Evolutionary conservation across 306 rosid species (phyloP).

Genomic region (Hippophae rhamnoides): DNA sequence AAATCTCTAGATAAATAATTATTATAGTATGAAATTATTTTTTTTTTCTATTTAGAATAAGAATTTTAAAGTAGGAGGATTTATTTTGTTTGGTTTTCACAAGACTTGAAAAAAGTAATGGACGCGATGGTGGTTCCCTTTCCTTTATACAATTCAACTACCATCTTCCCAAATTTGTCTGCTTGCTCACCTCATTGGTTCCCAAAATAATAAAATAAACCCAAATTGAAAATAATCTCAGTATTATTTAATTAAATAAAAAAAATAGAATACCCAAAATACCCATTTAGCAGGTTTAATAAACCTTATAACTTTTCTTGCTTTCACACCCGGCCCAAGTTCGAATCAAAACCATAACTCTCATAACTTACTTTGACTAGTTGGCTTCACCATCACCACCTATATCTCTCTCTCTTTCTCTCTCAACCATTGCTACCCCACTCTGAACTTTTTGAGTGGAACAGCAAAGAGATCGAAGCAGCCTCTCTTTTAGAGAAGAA

Average conservation of each 20-base stretch:
- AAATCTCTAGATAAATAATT: background rate
- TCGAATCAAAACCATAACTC: constrained; percentile 38
- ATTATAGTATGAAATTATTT: background rate
- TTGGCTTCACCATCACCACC: constrained; percentile 12
- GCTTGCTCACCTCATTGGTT: constrained; percentile 53
- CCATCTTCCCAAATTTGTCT: constrained; percentile 44
- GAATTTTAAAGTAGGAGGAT: background rate
- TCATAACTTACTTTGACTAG: constrained; percentile 39
- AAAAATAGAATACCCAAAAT: background rate
- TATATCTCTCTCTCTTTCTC: constrained; percentile 4
- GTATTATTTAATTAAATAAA: background rate
- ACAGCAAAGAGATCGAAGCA: constrained; percentile 26
- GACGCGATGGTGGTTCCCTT: constrained; percentile 25
- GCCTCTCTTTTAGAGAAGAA: constrained; percentile 34
- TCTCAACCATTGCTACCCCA: constrained; percentile 43
- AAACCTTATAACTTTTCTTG: constrained; percentile 10
- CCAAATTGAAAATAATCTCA: background rate
- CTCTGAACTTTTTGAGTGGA: constrained; percentile 43
- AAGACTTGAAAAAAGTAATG: constrained; percentile 18
- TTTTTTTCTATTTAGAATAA: background rate
- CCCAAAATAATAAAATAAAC: constrained; percentile 6
- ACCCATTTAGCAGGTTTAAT: background rate
- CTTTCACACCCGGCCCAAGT: constrained; percentile 12
- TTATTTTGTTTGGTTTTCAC: background rate
- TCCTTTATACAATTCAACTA: constrained; percentile 41